Percentiles rank a stretch among this genome's conserved stretches.
These are phyloP conservation scores for Lolium perenne DNA, from an alignment of 176 grass and related monocot species.

Conservation along the genomic window DNA sequence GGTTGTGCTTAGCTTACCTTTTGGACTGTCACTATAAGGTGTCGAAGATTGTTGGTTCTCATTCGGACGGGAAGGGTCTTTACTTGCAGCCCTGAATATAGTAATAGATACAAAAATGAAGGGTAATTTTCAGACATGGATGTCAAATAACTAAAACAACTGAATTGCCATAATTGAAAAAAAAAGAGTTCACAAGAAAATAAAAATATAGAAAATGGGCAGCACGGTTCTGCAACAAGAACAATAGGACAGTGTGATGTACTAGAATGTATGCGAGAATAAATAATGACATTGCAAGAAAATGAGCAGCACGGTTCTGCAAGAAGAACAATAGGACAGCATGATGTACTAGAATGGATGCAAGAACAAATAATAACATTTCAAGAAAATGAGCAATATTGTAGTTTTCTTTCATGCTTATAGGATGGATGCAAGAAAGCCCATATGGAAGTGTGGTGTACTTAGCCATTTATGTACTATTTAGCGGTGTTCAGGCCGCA, in stretches of 20 bases:
- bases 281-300: neutral
- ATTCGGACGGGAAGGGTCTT: neutral
- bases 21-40: neutral
- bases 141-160: too few relatives aligned
- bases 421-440: neutral
- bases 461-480: neutral
- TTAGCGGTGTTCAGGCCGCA: neutral
- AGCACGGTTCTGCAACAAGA: neutral
- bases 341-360: neutral
- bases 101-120: neutral
- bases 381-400: neutral
- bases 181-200: neutral
- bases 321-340: neutral
- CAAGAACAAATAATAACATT: neutral
- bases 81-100: neutral
- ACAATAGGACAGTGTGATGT: neutral
- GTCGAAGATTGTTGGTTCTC: neutral
- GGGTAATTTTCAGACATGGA: too few relatives aligned
- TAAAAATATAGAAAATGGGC: neutral
- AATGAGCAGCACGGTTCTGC: neutral
- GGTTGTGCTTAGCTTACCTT: slow-evolving; percentile 5
- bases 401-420: neutral
- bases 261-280: neutral
- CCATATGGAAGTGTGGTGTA: neutral
- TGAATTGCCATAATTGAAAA: too few relatives aligned